These are phyloP conservation scores for Clohesyomyces aquaticus DNA, from an alignment of 495 filamentous ascomycete species.

Conservation along the genomic window DNA sequence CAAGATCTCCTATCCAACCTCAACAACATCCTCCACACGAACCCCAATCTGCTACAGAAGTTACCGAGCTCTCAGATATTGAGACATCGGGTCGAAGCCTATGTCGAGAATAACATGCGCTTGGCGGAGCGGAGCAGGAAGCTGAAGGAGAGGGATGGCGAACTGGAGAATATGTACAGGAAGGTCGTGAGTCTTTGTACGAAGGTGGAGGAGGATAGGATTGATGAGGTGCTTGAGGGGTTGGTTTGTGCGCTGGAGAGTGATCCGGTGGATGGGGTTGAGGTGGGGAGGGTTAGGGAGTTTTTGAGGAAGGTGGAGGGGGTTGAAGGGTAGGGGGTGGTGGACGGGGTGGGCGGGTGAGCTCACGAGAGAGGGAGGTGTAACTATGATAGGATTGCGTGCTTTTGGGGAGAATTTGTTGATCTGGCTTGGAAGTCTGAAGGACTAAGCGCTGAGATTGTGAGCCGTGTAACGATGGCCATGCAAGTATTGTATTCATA, in stretches of 20 bases:
- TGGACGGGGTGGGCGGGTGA: too few species aligned
- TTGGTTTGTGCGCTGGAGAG: slow-evolving; percentile 73
- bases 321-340: slow-evolving; percentile 36
- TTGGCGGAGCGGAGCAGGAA: slow-evolving; percentile 53
- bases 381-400: too few species aligned
- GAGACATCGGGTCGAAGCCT: slow-evolving; percentile 52
- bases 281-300: slow-evolving; percentile 69
- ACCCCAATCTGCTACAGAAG: slow-evolving; percentile 35
- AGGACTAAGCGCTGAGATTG: too few species aligned
- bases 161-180: slow-evolving; percentile 70
- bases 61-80: slow-evolving; percentile 45
- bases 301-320: slow-evolving; percentile 73
- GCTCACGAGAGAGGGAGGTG: too few species aligned
- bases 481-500: too few species aligned
- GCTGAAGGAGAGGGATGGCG: slow-evolving; percentile 64
- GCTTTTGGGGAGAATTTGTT: too few species aligned
- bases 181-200: slow-evolving; percentile 73
- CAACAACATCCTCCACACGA: slow-evolving; percentile 6
- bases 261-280: slow-evolving; percentile 65
- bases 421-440: too few species aligned
- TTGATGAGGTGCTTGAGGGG: slow-evolving; percentile 65
- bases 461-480: too few species aligned
- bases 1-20: slow-evolving; percentile 23
- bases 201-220: slow-evolving; percentile 61
- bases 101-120: slow-evolving; percentile 52